These are phyloP conservation scores for Citrullus amarus DNA, from an alignment of 306 rosid genomes.

Conservation along the genomic window DNA sequence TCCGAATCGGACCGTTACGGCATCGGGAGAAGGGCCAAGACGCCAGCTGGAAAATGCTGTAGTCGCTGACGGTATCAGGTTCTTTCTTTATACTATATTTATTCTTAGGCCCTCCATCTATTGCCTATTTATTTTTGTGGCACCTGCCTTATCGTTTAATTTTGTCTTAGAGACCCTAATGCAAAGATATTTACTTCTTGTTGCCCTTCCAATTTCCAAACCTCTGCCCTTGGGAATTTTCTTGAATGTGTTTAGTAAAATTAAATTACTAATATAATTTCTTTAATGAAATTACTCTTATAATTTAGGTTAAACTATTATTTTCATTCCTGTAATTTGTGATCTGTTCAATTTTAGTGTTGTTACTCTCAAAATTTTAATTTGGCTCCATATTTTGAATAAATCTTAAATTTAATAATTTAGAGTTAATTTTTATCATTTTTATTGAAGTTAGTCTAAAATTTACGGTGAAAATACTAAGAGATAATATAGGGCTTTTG, in stretches of 20 bases:
- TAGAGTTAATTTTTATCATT: too few species aligned
- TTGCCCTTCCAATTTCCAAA: neutral
- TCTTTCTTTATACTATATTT: neutral
- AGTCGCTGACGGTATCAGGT: neutral
- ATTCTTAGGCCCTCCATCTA: neutral
- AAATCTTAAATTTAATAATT: too few species aligned
- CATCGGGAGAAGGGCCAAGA: neutral
- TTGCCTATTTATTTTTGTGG: neutral
- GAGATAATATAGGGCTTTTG: too few species aligned
- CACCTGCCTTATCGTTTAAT: neutral
- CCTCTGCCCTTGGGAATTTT: neutral
- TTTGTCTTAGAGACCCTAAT: neutral
- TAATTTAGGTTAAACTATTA: too few species aligned
- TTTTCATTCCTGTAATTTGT: too few species aligned
- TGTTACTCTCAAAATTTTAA: too few species aligned
- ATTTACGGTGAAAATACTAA: too few species aligned
- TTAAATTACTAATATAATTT: neutral
- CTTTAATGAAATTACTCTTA: too few species aligned
- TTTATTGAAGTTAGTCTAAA: too few species aligned
- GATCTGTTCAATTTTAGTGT: too few species aligned
- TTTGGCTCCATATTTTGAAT: too few species aligned
- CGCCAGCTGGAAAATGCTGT: conserved; percentile 6
- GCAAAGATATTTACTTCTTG: neutral
- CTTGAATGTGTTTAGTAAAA: neutral
- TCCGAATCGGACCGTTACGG: neutral